These are phyloP conservation scores for Stephania cephalantha DNA, from an alignment of 164 flowering plant species.

Conservation along the genomic window DNA sequence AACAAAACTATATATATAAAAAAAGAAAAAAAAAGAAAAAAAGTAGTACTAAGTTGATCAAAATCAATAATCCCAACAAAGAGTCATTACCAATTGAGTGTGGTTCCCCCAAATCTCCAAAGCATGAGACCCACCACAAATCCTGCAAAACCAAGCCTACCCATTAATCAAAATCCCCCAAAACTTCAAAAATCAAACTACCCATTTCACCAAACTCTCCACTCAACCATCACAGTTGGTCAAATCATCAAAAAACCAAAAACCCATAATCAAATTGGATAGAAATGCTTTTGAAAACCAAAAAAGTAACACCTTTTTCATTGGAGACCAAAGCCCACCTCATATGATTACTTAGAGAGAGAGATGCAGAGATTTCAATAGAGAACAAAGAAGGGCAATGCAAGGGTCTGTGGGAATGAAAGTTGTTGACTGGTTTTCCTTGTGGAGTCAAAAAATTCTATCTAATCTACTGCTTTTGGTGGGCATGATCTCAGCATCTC, in stretches of 20 bases:
- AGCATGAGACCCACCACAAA: neutral
- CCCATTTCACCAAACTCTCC: neutral
- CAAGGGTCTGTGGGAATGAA: neutral
- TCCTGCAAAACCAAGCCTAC: neutral
- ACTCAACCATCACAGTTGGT: neutral
- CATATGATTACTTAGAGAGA: neutral
- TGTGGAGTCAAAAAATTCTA: neutral
- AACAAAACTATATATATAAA: neutral
- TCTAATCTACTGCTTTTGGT: neutral
- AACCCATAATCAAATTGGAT: neutral
- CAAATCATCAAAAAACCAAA: neutral
- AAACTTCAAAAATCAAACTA: neutral
- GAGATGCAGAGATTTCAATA: neutral
- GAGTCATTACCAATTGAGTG: neutral
- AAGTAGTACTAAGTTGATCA: neutral
- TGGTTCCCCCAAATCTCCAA: neutral
- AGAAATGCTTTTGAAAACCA: neutral
- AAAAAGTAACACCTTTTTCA: neutral
- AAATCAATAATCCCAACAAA: neutral
- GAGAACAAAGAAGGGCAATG: neutral
- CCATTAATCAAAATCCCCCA: neutral
- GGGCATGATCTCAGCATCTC: neutral
- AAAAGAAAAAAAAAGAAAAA: neutral
- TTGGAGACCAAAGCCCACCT: neutral
- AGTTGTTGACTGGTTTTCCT: conserved; percentile 2